phyloP scores from a whole-genome alignment of 2,329 filamentous ascomycete species.

The Ascochyta lentis region DNA sequence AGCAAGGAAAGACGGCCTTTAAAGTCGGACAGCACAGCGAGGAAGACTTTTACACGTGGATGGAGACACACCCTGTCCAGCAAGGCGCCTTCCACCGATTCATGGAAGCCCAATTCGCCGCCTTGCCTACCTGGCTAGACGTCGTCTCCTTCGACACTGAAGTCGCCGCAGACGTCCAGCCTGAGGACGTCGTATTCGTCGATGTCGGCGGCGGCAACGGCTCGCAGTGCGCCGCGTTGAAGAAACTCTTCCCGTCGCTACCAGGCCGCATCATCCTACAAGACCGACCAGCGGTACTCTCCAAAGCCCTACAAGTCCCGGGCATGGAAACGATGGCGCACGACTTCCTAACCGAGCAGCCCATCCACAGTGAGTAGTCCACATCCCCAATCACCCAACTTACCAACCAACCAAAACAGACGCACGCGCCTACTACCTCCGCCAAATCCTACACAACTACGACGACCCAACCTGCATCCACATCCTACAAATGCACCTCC shows the following conservation, averaged over 20 bases:
- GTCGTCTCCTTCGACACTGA: conserved; percentile 7
- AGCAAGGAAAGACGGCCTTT: background rate
- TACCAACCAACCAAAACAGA: background rate
- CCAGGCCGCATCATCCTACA: conserved; percentile 5
- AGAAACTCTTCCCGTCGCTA: background rate
- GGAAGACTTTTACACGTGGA: conserved; percentile 12
- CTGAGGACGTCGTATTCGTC: conserved; percentile 2
- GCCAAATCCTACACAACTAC: conserved; percentile 8
- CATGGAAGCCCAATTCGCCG: conserved; percentile 5
- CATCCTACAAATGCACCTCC: conserved; percentile 15
- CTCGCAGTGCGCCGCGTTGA: conserved; percentile 8
- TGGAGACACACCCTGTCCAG: conserved; percentile 10
- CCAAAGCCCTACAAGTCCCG: background rate
- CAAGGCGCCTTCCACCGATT: conserved; percentile 11
- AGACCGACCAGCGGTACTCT: conserved; percentile 4
- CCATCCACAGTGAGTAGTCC: conserved; percentile 1
- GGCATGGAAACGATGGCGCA: conserved; percentile 11
- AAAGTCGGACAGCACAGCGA: conserved; percentile 3
- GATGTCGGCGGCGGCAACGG: conserved; percentile 12
- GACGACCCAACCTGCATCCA: conserved; percentile 10
- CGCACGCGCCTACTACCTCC: conserved; percentile 13
- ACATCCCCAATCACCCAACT: background rate
- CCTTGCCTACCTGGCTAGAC: conserved; percentile 2
- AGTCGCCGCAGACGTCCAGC: background rate
- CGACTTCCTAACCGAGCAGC: conserved; percentile 7